A percentile compares a stretch with the other conserved stretches of the same genome.
Conservation (phyloP, 441 rosid species). For the Pelargonium citronellum region DNA sequence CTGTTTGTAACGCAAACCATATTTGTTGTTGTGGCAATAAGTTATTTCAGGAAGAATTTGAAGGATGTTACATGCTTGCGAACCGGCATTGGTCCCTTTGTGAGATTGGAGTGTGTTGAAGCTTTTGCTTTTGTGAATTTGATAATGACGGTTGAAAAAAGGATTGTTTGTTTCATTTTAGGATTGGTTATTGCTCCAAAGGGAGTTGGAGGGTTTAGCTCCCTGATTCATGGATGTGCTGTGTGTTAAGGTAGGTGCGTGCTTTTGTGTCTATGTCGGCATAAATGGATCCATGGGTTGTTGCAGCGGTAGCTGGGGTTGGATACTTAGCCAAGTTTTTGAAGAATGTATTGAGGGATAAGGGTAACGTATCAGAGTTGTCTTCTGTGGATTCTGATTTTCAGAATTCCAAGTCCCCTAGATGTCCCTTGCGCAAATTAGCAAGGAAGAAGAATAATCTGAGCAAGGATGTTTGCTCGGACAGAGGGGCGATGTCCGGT, state of each 20-base stretch:
- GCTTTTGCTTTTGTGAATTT: neutral
- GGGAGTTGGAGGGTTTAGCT: neutral
- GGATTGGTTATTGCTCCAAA: neutral
- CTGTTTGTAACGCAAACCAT: too few species aligned
- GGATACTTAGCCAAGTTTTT: conserved; percentile 54
- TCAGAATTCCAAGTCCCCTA: conserved; percentile 30
- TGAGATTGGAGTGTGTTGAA: too few species aligned
- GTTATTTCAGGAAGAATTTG: too few species aligned
- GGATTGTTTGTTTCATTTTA: neutral
- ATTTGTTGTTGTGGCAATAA: too few species aligned
- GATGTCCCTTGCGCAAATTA: conserved; percentile 21
- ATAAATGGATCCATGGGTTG: conserved; percentile 61
- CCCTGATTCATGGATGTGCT: neutral
- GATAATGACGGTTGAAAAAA: neutral
- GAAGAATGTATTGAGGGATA: conserved; percentile 34
- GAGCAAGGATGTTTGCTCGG: conserved; percentile 26
- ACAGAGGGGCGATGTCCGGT: conserved; percentile 14
- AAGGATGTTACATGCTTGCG: too few species aligned
- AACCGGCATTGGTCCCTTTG: too few species aligned
- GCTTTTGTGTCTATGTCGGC: neutral
- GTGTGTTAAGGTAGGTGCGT: conserved; percentile 26
- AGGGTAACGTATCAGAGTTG: conserved; percentile 25
- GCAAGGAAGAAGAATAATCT: conserved; percentile 33
- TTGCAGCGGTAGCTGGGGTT: conserved; percentile 68
- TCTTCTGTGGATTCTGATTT: conserved; percentile 27